phyloP scores from a whole-genome alignment of 192 early-diverging fungal species.

The Coemansia sp. region DNA sequence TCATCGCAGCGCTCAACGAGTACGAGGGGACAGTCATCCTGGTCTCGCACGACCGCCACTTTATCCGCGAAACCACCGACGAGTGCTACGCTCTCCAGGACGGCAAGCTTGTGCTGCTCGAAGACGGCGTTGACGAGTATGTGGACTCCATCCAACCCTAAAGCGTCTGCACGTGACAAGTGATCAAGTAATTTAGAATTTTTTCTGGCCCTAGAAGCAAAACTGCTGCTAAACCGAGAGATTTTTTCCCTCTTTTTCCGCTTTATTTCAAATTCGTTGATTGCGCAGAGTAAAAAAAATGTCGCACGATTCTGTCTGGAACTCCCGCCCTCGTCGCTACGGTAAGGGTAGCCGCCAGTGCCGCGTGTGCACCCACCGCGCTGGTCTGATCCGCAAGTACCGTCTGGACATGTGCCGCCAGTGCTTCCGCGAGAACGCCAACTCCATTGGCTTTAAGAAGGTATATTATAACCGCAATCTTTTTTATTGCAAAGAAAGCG shows the following conservation, averaged over 20 bases:
- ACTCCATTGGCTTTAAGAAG: constrained; percentile 99
- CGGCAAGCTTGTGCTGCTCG: constrained; percentile 55
- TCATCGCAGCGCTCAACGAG: constrained; percentile 67
- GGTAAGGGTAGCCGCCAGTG: constrained; percentile 99
- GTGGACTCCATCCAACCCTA: constrained; percentile 5
- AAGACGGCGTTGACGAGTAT: constrained; percentile 69
- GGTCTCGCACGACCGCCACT: constrained; percentile 87
- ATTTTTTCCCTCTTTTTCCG: constrained; percentile 9
- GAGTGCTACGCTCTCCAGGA: constrained; percentile 55
- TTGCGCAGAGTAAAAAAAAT: constrained; percentile 56
- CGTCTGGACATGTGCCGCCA: constrained; percentile 98
- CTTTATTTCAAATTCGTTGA: constrained; percentile 2
- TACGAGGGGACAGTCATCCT: constrained; percentile 74
- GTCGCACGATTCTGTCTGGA: constrained; percentile 97
- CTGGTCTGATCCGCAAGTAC: constrained; percentile 99
- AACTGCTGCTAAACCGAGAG: background rate
- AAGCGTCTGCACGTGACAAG: too few species aligned
- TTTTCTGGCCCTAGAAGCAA: background rate
- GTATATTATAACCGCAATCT: constrained; percentile 48
- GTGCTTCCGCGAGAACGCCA: constrained; percentile 99
- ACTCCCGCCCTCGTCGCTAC: constrained; percentile 93
- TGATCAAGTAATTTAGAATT: background rate
- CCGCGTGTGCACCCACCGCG: constrained; percentile 98
- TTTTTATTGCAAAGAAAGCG: constrained; percentile 4
- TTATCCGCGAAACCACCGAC: constrained; percentile 66